Conservation (phyloP, 2,329 filamentous ascomycete genomes). For the Raffaelea albimanens region DNA sequence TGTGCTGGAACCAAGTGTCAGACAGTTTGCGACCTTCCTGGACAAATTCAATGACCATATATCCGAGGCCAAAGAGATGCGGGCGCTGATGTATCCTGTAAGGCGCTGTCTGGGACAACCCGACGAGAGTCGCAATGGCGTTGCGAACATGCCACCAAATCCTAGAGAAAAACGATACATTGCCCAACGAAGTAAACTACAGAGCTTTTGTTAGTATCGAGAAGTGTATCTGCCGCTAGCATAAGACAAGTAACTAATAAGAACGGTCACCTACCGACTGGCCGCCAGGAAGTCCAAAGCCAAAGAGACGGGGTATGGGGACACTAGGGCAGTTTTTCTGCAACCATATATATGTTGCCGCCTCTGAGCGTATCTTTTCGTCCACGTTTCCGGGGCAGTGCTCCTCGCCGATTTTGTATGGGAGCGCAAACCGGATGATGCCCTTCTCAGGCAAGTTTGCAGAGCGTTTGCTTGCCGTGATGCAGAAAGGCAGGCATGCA, state of each 20-base stretch:
- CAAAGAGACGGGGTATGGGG: conserved; percentile 21
- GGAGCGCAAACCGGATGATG: conserved; percentile 14
- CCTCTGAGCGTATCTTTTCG: conserved; percentile 28
- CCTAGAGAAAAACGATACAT: not conserved
- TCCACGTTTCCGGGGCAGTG: conserved; percentile 24
- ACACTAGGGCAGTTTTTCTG: conserved; percentile 24
- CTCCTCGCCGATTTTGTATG: conserved; percentile 23
- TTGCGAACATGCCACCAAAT: too few relatives aligned
- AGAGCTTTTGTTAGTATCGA: not conserved
- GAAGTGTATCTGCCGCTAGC: too few relatives aligned
- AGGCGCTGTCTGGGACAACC: too few relatives aligned
- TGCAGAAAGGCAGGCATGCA: conserved; percentile 20
- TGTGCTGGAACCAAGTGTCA: conserved; percentile 14
- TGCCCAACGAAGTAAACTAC: not conserved
- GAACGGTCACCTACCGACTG: not conserved
- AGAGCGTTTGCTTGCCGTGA: conserved; percentile 12
- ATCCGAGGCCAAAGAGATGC: conserved; percentile 10
- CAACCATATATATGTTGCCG: conserved; percentile 28
- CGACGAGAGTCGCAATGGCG: too few relatives aligned
- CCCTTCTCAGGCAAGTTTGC: not conserved
- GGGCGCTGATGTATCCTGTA: conserved; percentile 1
- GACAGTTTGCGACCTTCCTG: conserved; percentile 19
- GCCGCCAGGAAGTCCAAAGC: conserved; percentile 9
- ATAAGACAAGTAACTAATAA: not conserved
- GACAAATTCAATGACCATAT: conserved; percentile 18